A percentile compares a stretch with the other conserved stretches of the same genome.
Conservation (phyloP, 208 protist genomes). For the Wallacemonas collosoma region DNA sequence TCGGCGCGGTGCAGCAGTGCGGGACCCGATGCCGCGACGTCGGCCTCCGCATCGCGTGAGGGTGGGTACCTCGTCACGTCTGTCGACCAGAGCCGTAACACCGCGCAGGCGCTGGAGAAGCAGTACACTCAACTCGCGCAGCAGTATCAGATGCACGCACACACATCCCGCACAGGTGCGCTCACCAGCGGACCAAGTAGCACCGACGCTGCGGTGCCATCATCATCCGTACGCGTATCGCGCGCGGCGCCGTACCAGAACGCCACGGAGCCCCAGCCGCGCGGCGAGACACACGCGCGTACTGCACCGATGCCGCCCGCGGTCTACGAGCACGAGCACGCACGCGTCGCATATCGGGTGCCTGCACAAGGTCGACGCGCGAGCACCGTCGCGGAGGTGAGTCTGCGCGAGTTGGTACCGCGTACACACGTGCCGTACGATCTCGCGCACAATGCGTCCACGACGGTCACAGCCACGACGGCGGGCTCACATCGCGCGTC, state of each 20-base stretch:
- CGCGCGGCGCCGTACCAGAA: too few relatives aligned
- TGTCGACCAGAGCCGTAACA: constrained; percentile 25
- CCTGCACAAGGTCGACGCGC: background rate
- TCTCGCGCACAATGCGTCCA: background rate
- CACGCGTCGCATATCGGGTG: constrained; percentile 4
- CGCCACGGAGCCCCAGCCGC: background rate
- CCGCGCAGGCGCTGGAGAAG: constrained; percentile 18
- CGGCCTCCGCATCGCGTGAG: background rate
- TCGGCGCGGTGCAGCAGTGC: background rate
- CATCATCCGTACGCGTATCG: background rate
- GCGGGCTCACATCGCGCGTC: background rate
- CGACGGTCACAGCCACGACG: background rate
- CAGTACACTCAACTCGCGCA: constrained; percentile 27
- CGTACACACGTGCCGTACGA: constrained; percentile 24
- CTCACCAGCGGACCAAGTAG: constrained; percentile 6
- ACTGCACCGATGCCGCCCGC: background rate
- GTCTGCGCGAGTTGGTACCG: constrained; percentile 10
- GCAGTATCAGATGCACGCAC: constrained; percentile 23
- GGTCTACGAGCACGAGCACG: constrained; percentile 6
- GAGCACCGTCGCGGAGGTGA: constrained; percentile 1
- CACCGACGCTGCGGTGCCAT: background rate
- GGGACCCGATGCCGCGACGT: background rate
- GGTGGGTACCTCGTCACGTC: background rate
- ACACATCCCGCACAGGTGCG: constrained; percentile 20
- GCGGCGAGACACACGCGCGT: too few relatives aligned